Conservation (phyloP, 768 basidiomycete genomes). For the Pleurotus platypus region DNA sequence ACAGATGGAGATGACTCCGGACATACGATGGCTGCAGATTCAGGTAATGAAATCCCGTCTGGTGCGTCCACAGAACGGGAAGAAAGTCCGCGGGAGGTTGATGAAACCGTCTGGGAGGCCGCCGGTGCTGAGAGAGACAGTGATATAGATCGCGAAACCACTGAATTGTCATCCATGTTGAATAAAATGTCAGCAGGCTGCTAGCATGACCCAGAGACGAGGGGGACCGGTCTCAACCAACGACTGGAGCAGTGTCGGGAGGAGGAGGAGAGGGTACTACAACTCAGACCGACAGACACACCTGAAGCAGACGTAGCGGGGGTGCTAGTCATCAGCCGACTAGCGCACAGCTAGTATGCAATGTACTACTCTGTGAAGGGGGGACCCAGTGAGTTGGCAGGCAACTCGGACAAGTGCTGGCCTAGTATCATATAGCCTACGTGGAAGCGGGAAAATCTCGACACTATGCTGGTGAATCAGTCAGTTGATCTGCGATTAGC, state of each 20-base stretch:
- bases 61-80: constrained; percentile 2
- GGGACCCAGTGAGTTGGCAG: constrained; percentile 5
- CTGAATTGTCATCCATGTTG: constrained; percentile 1
- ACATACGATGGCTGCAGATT: not conserved
- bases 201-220: not conserved
- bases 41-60: constrained; percentile 2
- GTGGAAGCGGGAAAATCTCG: constrained; percentile 5
- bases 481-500: constrained; percentile 7
- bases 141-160: constrained; percentile 3
- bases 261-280: not conserved
- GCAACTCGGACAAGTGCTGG: not conserved
- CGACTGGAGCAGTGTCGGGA: constrained; percentile 4
- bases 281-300: constrained; percentile 3
- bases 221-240: constrained; percentile 1
- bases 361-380: not conserved
- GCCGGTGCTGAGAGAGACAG: constrained; percentile 4
- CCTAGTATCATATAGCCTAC: constrained; percentile 8
- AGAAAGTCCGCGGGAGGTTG: not conserved
- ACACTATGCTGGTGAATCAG: not conserved
- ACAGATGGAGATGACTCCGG: not conserved
- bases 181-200: not conserved
- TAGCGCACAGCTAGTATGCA: constrained; percentile 1
- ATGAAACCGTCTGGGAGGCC: not conserved
- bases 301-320: constrained; percentile 5
- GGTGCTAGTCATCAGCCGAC: constrained; percentile 5